Conservation (phyloP, 331 rosid genomes). For the Saraca asoca region DNA sequence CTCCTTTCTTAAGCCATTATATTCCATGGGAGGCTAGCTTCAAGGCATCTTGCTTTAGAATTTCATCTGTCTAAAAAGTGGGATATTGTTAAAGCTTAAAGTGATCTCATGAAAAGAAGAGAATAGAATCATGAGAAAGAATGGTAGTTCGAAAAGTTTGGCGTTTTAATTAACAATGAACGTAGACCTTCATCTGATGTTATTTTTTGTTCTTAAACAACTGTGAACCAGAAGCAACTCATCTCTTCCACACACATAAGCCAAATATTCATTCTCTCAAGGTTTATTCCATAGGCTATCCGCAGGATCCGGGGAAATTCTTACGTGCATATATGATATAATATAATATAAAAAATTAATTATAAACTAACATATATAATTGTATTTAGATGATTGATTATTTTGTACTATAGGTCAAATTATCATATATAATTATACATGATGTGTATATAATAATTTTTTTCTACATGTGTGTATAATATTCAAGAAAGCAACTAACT, state of each 20-base stretch:
- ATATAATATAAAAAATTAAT: too few relatives aligned
- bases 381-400: too few relatives aligned
- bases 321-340: too few relatives aligned
- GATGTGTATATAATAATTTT: too few relatives aligned
- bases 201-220: slow-evolving; percentile 4
- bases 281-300: slow-evolving; percentile 23
- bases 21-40: slow-evolving; percentile 33
- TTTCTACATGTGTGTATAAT: not conserved
- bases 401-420: too few relatives aligned
- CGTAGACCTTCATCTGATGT: slow-evolving; percentile 9
- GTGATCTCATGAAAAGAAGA: slow-evolving; percentile 36
- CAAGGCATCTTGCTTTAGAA: slow-evolving; percentile 35
- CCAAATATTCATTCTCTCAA: not conserved
- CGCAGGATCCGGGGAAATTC: too few relatives aligned
- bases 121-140: slow-evolving; percentile 52
- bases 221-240: not conserved
- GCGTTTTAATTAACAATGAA: slow-evolving; percentile 28
- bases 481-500: too few relatives aligned
- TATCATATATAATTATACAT: too few relatives aligned
- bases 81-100: slow-evolving; percentile 35
- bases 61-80: slow-evolving; percentile 29
- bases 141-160: slow-evolving; percentile 41
- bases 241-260: not conserved
- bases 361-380: too few relatives aligned
- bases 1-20: slow-evolving; percentile 8